Base-by-base conservation (phyloP, 2,329 filamentous ascomycete species). In the Bertia moriformis region DNA sequence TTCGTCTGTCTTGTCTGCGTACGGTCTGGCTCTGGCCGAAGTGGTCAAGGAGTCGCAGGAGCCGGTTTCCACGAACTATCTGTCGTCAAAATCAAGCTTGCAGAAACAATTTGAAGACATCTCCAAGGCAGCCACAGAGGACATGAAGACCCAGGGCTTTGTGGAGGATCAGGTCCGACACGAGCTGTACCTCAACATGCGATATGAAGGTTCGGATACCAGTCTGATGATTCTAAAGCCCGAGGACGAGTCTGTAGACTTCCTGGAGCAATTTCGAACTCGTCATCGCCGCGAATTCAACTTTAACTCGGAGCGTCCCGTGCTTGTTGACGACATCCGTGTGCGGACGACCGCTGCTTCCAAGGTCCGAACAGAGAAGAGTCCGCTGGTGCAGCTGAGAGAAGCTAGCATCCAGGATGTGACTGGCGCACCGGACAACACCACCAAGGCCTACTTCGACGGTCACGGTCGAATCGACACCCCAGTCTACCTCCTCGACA, bases 1-100 rank as follows among this genome's bases (percentile, higher is more conserved):
- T 44, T 66, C 63, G 0, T 62, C 57, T 4, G 61, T 67, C 12
- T 45, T 67, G 1, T 66, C 63, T 0, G 64, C 63, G 0, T 67
- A 66, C 19, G 63, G 63, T 0, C 63, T 66, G 48, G 58, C 63
- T 0, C 47, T 65, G 3, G 63, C 63, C 3, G 61, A 66, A 18
- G 55, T 67, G 0, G 62, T 66, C 2, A 56, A 60, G 4, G 61
- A 66, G 44, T 45, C 48, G 1, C 54, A 55, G 38, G 54, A 56
- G n/a, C 62, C 61, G 7, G 53, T 52, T 0, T 51, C 56, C 3
- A 50, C 57, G 0, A 51, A 47, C 2, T 47, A 43, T 36, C 46
- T 45, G 2, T 19, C 46, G 7, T 35, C 32, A 7, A 7, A 12
- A 7, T 35, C 32, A 18, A 12, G 10, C 7, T 15, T 35, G 10